Evolutionary conservation across 345 rosid species (phyloP).

Genomic region (Combretum micranthum): DNA sequence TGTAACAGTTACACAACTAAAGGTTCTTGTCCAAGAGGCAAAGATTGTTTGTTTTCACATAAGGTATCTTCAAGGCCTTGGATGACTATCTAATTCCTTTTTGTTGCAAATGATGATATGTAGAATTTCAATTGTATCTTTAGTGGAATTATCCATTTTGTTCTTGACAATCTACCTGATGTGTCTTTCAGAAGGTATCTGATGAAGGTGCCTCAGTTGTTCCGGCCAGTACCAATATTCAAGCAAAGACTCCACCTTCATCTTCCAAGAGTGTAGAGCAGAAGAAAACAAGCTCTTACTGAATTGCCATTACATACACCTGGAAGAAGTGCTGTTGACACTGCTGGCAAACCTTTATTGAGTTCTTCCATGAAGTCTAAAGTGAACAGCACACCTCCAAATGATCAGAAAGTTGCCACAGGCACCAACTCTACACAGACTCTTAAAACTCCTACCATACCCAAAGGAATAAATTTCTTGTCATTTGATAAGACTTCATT

Average conservation of each 20-base stretch:
- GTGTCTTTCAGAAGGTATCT: too few relatives aligned
- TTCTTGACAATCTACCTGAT: too few relatives aligned
- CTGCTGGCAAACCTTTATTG: conserved; percentile 10
- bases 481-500: conserved; percentile 24
- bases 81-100: conserved; percentile 5
- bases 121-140: too few relatives aligned
- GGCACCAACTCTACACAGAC: not conserved
- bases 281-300: not conserved
- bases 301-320: not conserved
- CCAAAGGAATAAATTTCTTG: conserved; percentile 39
- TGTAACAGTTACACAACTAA: conserved; percentile 44
- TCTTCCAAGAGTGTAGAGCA: conserved; percentile 9
- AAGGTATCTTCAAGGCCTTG: conserved; percentile 36
- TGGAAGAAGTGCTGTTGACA: conserved; percentile 8
- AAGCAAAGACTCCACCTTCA: not conserved
- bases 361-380: conserved; percentile 5
- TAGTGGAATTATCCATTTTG: too few relatives aligned
- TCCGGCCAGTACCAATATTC: not conserved
- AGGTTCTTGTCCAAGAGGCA: conserved; percentile 71
- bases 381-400: not conserved
- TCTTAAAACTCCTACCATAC: conserved; percentile 19
- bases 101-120: not conserved
- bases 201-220: too few relatives aligned
- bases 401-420: not conserved
- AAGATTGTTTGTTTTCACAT: conserved; percentile 77